phyloP scores from a whole-genome alignment of 768 basidiomycete species.

The Royoungia palumana region DNA sequence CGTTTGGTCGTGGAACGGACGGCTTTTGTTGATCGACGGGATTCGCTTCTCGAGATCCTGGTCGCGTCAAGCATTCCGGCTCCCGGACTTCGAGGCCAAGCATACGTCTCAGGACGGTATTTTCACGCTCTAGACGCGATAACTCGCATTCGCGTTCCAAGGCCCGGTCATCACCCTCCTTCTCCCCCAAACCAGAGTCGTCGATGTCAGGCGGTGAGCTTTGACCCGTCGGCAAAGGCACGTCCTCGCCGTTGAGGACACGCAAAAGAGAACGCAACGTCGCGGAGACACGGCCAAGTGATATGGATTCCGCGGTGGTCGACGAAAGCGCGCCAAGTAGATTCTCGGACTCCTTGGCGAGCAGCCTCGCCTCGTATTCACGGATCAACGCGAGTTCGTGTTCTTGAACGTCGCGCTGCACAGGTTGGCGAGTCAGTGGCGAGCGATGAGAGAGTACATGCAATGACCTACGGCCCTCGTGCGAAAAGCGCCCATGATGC shows the following conservation, averaged over 20 bases:
- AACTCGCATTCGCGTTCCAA: slow-evolving; percentile 92
- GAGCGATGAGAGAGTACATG: not conserved
- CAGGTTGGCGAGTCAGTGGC: not conserved
- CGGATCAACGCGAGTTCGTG: slow-evolving; percentile 86
- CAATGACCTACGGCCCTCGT: slow-evolving; percentile 74
- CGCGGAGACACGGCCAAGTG: slow-evolving; percentile 67
- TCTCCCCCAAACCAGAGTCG: slow-evolving; percentile 26
- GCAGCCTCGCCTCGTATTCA: slow-evolving; percentile 86
- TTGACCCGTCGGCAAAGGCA: slow-evolving; percentile 7
- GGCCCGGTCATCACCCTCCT: slow-evolving; percentile 65
- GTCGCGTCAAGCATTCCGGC: slow-evolving; percentile 6
- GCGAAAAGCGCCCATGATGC: slow-evolving; percentile 88
- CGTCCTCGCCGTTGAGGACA: slow-evolving; percentile 63
- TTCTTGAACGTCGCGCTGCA: slow-evolving; percentile 87
- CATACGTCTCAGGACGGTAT: slow-evolving; percentile 73
- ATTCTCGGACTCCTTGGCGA: slow-evolving; percentile 68
- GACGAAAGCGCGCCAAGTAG: slow-evolving; percentile 54
- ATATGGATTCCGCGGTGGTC: slow-evolving; percentile 63
- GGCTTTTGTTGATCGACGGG: slow-evolving; percentile 12
- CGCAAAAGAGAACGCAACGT: slow-evolving; percentile 70
- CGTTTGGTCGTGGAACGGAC: slow-evolving; percentile 12
- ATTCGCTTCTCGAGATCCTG: slow-evolving; percentile 1
- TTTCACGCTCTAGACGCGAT: slow-evolving; percentile 82
- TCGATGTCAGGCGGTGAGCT: slow-evolving; percentile 4
- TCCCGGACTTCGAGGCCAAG: slow-evolving; percentile 46